These are phyloP conservation scores for Ophiobolus disseminans DNA, from an alignment of 2,329 filamentous ascomycete genomes.

Conservation along the genomic window DNA sequence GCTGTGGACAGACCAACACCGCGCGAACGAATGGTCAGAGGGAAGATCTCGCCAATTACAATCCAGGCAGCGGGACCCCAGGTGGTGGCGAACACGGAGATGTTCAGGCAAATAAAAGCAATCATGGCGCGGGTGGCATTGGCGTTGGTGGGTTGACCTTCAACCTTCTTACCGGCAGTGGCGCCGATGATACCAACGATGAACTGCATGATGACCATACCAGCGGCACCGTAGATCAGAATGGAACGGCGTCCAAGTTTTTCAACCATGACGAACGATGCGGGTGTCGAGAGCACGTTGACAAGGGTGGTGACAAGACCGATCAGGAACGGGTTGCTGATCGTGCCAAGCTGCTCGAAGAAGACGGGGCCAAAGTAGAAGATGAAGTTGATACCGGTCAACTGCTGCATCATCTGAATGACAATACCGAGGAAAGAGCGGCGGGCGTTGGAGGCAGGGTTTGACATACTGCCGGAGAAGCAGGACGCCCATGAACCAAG, in stretches of 20 bases:
- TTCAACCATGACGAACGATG: constrained; percentile 79
- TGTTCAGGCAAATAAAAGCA: constrained; percentile 89
- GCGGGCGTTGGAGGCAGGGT: constrained; percentile 60
- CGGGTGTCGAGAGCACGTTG: constrained; percentile 78
- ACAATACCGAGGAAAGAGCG: constrained; percentile 56
- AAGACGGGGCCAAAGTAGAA: constrained; percentile 50
- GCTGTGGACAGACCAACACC: constrained; percentile 87
- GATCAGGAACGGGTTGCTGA: constrained; percentile 66
- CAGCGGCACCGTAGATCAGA: constrained; percentile 76
- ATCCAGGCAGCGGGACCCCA: constrained; percentile 79
- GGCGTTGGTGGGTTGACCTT: constrained; percentile 35
- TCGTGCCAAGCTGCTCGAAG: constrained; percentile 48
- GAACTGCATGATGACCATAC: constrained; percentile 89
- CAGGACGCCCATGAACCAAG: constrained; percentile 68
- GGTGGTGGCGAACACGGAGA: constrained; percentile 88
- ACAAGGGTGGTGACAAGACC: constrained; percentile 78
- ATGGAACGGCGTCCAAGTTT: constrained; percentile 78
- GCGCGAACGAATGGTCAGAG: constrained; percentile 85
- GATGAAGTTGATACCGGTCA: constrained; percentile 61
- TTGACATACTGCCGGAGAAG: constrained; percentile 61
- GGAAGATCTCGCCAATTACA: constrained; percentile 90
- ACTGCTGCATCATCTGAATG: constrained; percentile 64
- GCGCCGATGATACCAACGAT: constrained; percentile 74
- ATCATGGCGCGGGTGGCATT: constrained; percentile 63
- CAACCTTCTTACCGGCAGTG: constrained; percentile 50